These are phyloP conservation scores for Cryptosporidium felis DNA, from an alignment of 169 alveolate genomes.

Conservation along the genomic window DNA sequence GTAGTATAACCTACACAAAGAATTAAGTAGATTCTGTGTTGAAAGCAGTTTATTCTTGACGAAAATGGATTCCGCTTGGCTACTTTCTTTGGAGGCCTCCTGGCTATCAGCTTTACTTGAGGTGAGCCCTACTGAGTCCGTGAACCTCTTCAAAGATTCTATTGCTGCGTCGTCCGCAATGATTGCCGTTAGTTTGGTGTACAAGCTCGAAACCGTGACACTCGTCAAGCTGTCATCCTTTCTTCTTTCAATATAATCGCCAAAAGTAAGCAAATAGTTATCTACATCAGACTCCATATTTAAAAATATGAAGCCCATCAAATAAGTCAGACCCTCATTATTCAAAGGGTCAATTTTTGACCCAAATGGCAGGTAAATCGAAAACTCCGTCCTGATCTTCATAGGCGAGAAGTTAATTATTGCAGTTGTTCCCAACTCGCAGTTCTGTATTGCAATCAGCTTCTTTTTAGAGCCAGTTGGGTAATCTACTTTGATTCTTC, in stretches of 20 bases:
- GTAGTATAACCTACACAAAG: constrained; percentile 21
- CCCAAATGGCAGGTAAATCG: constrained; percentile 43
- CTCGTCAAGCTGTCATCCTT: constrained; percentile 1
- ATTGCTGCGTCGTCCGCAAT: not conserved
- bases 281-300: constrained; percentile 18
- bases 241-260: constrained; percentile 14
- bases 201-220: constrained; percentile 20
- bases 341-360: constrained; percentile 20
- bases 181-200: constrained; percentile 8
- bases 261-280: not conserved
- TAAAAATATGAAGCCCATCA: constrained; percentile 36
- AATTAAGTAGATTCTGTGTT: not conserved
- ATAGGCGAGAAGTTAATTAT: constrained; percentile 29
- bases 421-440: constrained; percentile 21
- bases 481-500: constrained; percentile 1
- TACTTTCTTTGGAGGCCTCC: no score
- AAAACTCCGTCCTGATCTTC: constrained; percentile 45
- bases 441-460: constrained; percentile 30
- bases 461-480: constrained; percentile 1
- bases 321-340: constrained; percentile 34
- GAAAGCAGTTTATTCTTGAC: not conserved
- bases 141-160: not conserved
- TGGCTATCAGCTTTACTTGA: not conserved
- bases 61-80: no score
- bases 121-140: not conserved